phyloP scores from a whole-genome alignment of 257 asterid genomes.

The Solanum peruvianum region DNA sequence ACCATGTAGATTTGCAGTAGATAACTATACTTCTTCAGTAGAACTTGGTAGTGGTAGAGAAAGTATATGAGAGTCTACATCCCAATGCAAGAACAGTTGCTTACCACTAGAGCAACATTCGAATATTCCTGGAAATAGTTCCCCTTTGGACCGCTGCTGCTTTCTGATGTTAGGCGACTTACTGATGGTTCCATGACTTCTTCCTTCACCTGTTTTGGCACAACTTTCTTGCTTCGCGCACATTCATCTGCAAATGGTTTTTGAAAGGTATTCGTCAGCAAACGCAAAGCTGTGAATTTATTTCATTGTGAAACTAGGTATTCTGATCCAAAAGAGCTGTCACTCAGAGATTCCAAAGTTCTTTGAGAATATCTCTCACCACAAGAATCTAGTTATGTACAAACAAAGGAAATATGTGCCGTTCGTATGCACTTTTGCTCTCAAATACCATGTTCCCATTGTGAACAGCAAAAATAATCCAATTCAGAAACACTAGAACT shows the following conservation, averaged over 20 bases:
- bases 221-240: conserved; percentile 16
- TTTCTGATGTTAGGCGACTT: not conserved
- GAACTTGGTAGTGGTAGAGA: not conserved
- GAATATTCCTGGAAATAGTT: not conserved
- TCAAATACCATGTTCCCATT: not conserved
- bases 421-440: not conserved
- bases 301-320: not conserved
- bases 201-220: not conserved
- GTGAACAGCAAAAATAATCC: not conserved
- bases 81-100: not conserved
- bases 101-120: not conserved
- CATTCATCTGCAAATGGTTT: conserved; percentile 14
- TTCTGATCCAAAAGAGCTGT: not conserved
- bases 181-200: not conserved
- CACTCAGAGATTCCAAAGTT: not conserved
- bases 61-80: not conserved
- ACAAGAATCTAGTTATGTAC: not conserved
- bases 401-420: not conserved
- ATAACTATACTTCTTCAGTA: not conserved
- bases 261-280: not conserved
- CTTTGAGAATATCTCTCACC: not conserved
- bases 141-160: not conserved
- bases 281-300: not conserved
- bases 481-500: not conserved
- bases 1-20: not conserved